Percentiles rank a stretch among this genome's conserved stretches.
Evolutionary conservation across 176 grass and related monocot genomes (phyloP).

Genomic region (Ensete ventricosum): DNA sequence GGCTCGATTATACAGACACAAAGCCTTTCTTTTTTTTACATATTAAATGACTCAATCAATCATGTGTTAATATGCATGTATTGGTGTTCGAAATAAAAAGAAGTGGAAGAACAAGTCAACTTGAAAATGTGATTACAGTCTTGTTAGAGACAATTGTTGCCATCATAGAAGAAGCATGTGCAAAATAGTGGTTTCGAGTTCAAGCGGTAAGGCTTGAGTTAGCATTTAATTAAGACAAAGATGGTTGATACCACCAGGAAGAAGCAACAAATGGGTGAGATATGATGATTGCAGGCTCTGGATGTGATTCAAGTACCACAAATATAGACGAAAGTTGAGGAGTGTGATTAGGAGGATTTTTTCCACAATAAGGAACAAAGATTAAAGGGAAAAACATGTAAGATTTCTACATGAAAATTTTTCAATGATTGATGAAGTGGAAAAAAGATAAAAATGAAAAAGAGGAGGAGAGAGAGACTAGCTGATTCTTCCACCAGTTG

Average conservation of each 20-base stretch:
- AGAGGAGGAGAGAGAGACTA: background rate
- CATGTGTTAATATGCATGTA: background rate
- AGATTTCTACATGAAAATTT: background rate
- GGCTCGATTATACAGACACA: background rate
- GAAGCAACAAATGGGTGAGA: too few relatives aligned
- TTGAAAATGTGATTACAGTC: too few relatives aligned
- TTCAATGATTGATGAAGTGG: background rate
- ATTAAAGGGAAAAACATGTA: background rate
- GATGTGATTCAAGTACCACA: too few relatives aligned
- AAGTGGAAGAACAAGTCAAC: too few relatives aligned
- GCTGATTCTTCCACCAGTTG: background rate
- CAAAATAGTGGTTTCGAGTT: too few relatives aligned
- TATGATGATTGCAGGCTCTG: too few relatives aligned
- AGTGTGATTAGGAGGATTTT: background rate
- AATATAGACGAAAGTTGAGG: background rate
- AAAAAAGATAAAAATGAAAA: background rate
- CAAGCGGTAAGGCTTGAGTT: too few relatives aligned
- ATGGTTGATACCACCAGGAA: too few relatives aligned
- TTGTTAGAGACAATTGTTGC: too few relatives aligned
- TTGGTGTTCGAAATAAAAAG: background rate
- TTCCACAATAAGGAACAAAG: background rate
- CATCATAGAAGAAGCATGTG: too few relatives aligned
- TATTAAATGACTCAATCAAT: background rate
- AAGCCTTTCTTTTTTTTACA: background rate
- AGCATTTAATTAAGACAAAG: too few relatives aligned